These are phyloP conservation scores for Diaporthe australafricana DNA, from an alignment of 2,329 filamentous ascomycete species.

Conservation along the genomic window DNA sequence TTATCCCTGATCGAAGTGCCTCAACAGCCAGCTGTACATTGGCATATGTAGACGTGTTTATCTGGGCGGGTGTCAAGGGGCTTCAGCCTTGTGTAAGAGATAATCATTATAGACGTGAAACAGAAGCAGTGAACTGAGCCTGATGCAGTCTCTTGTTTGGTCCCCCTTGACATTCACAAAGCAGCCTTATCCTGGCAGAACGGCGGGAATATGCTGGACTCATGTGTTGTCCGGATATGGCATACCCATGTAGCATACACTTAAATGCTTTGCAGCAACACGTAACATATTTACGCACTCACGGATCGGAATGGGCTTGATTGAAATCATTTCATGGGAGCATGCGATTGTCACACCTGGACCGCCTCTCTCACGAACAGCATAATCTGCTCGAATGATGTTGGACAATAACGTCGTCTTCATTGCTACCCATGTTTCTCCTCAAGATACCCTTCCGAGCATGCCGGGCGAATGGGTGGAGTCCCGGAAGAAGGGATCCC, in stretches of 20 bases:
- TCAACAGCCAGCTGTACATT: slow-evolving; percentile 21
- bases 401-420: not conserved
- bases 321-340: too few species aligned
- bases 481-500: not conserved
- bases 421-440: not conserved
- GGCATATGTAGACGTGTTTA: slow-evolving; percentile 21
- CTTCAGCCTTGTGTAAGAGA: slow-evolving; percentile 33
- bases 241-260: not conserved
- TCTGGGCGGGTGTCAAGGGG: slow-evolving; percentile 10
- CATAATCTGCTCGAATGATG: not conserved
- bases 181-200: not conserved
- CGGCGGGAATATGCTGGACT: too few species aligned
- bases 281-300: too few species aligned
- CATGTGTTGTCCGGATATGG: not conserved
- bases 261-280: not conserved
- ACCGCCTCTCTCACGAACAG: too few species aligned
- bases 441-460: not conserved
- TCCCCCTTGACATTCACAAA: not conserved
- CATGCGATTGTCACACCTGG: too few species aligned
- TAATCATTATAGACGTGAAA: slow-evolving; percentile 34
- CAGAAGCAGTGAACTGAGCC: slow-evolving; percentile 15
- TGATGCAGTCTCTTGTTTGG: not conserved
- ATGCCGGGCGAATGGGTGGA: slow-evolving; percentile 1
- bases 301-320: too few species aligned
- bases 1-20: not conserved